Evolutionary conservation across 164 flowering plant species (phyloP), one percentile per base, ranked within the genome.

Genomic region (Stephania japonica): DNA sequence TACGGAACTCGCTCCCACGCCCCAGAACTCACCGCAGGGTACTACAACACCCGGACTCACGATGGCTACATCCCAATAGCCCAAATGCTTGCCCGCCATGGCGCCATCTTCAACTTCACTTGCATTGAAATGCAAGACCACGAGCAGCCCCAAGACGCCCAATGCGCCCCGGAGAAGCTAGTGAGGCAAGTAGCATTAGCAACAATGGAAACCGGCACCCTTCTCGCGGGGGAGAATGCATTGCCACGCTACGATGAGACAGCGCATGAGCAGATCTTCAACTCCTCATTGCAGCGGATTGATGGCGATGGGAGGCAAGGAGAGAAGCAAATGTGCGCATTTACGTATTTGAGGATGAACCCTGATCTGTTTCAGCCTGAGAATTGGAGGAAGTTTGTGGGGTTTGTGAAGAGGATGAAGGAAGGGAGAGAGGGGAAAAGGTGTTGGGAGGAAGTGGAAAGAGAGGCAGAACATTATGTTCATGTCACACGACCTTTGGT

Each of bases 11-110:
- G 96, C 7, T 92, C 99, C 9, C 99, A 94, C 70, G 96, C 99
- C 23, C 94, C 99, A 1, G 99, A 94, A 81, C 99, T 94, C 77
- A 94, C 99, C 1, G 99, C 99, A 0, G 99, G 99, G 7, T 94
- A 94, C 77, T 91, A 92, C 82, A 94, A 94, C 87, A 94, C 99
- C 12, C 84, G 97, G 0, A 80, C 74, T 81, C 81, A 84, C 0
- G 97, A 94, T 69, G 99, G 99, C 6, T 94, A 94, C 77, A 79
- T 89, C 18, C 97, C 97, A 6, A 90, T 94, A 42, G 99, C 97
- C 6, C 87, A 75, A 25, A 87, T 92, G 97, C 74, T 94, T 24
- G 97, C 87, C 2, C 92, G 97, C 19, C 92, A 94, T 67, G 91
- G 91, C 2, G 97, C 91, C 0, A 71, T 92, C 12, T 89, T 94